Base-by-base conservation (phyloP, 2,329 filamentous ascomycete species). In the Fusarium humuli region DNA sequence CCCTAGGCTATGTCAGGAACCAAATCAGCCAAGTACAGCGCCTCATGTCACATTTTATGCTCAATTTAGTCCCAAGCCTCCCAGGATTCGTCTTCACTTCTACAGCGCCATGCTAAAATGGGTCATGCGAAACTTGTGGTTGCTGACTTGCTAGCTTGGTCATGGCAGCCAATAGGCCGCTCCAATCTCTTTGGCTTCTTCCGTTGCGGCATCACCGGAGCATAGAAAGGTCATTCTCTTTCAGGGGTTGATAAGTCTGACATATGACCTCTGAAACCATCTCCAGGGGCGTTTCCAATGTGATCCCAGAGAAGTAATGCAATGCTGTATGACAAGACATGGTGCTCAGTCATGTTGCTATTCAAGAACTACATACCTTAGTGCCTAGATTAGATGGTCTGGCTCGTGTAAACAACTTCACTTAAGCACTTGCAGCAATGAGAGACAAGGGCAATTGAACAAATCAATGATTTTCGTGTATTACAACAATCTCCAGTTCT, bases 61-160 rank as follows among this genome's bases (percentile, higher is more conserved):
- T 29, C 34, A 34, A 20, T 42, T 34, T 65, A 46, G 57, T 27
- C 30, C 49, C 30, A 66, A 61, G 55, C 62, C 53, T 46, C 45
- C 29, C 41, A 32, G 49, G 30, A 45, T 34, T 30, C 14, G 18
- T 55, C 62, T 61, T 57, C 25, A 46, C 47, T 53, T 41, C 42
- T 40, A 32, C 54, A 46, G 55, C 32, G 46, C 48, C 49, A 52
- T 30, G 22, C 60, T 65, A 65, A 65, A 52, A 34, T 46, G 56
- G 50, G 62, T 67, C 63, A 67, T 62, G 57, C 57, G 62, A 67
- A 47, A 55, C 58, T 49, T 30, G 47, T 27, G 46, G 54, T 59
- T 41, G 60, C 65, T 71, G 69, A 71, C 56, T 57, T 62, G 69
- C 54, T 71, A 69, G 71, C 56, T 55, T 62, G 65, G 65, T 70